Evolutionary conservation across 345 rosid genomes (phyloP), one percentile per base, ranked within the genome.

Genomic region (Mangifera indica): DNA sequence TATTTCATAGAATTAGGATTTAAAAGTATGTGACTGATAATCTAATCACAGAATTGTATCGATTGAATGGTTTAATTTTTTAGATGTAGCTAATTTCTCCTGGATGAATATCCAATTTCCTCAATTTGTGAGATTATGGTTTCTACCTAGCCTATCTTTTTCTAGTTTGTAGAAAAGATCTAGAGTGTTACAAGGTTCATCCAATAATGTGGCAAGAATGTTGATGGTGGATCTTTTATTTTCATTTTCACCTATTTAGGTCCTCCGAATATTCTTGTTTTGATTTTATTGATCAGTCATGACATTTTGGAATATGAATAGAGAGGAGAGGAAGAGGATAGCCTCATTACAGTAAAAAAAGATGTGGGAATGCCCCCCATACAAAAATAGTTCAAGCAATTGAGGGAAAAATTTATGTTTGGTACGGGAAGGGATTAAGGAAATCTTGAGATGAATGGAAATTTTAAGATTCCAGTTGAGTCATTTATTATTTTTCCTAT

Each of bases 21-120:
- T 74, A 81, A 93, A 78, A 90, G 96, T 90, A 87, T 67, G 91
- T 83, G 40, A 63, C 68, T 44, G 13, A 48, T 61, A 13, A 70
- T 58, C 46, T 25, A 24, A 46, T 51, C 29, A 18, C n/a, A 18
- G 29, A 14, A 48, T 34, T 32, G 21, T 25, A 42, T 70, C 57
- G 52, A 8, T 17, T 45, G 62, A n/a, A 42, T 57, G 22, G 24
- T 69, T 55, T 24, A 54, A 68, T 25, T 55, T 20, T 21, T 54
- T n/a, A n/a, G 22, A 8, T 15, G 24, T 69, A 24, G 25, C 20
- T 67, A 34, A 34, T 34, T 34, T 3, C 5, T 34, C 5, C 12
- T 68, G 2, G 18, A 11, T 59, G 6, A n/a, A 10, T 3, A n/a
- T 53, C 45, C 17, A 52, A 20, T 57, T 32, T 32, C 7, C 25